Conservation (phyloP, 768 basidiomycete species). For the Pleurotus citrinopileatus region DNA sequence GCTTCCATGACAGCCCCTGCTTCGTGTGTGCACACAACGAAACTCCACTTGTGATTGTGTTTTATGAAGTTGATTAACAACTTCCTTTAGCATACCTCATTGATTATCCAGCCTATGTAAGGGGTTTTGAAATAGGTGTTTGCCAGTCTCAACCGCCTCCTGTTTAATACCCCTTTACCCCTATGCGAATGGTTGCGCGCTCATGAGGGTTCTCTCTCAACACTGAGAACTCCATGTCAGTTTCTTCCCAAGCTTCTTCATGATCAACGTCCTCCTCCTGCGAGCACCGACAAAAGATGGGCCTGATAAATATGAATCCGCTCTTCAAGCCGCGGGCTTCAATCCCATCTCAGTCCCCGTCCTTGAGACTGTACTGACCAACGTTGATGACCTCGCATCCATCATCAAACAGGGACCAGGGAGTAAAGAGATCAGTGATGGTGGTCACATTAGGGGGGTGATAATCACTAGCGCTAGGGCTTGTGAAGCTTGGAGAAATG, state of each 20-base stretch:
- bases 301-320: constrained; percentile 58
- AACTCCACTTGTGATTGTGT: too few relatives aligned
- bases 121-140: too few relatives aligned
- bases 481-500: constrained; percentile 66
- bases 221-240: too few relatives aligned
- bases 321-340: constrained; percentile 48
- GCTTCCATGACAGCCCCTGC: too few relatives aligned
- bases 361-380: constrained; percentile 61
- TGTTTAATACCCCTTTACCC: background rate
- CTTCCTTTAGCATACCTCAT: too few relatives aligned
- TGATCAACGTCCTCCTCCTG: constrained; percentile 36
- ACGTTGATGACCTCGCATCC: constrained; percentile 41
- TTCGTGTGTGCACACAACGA: too few relatives aligned
- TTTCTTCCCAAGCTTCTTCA: background rate
- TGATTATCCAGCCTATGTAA: too few relatives aligned
- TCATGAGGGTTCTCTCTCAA: too few relatives aligned
- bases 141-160: background rate
- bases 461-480: constrained; percentile 79
- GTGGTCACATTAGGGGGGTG: constrained; percentile 47
- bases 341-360: constrained; percentile 61
- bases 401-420: constrained; percentile 39
- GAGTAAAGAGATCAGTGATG: too few relatives aligned
- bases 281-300: constrained; percentile 33
- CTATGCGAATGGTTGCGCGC: background rate
- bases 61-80: too few relatives aligned